Base-by-base conservation (phyloP, 441 rosid genomes). In the Sinapis alba region DNA sequence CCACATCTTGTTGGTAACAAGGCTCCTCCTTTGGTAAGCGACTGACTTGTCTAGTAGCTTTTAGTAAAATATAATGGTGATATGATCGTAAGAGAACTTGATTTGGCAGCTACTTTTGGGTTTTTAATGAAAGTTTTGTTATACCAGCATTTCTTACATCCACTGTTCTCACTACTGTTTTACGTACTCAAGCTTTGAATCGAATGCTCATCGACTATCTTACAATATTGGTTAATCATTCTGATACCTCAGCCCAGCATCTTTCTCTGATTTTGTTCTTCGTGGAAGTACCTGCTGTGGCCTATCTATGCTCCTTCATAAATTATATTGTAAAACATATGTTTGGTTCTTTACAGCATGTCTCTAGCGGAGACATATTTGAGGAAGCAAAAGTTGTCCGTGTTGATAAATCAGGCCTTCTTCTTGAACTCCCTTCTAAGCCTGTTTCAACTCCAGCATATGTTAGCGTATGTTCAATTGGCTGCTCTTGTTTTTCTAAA, bases 331-430 rank as follows among this genome's bases (percentile, higher is more conserved):
- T n/a, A 59, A 47, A 36, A 24, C 6, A 19, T 47, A 66, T 65
- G 20, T 64, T 58, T 71, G 76, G 76, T 76, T 79, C 43, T 56
- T 50, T 87, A 87, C 89, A 96, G 99, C 86, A 82, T 81, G 88
- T 84, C 63, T 82, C 82, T 68, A 72, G 85, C 68, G 99, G 99
- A 70, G 91, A 82, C 78, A 93, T 93, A 80, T 89, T 85, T 79
- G 99, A 93, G 58, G 84, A 73, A 58, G 87, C 98, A 77, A 93
- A 87, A 86, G 90, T 96, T 50, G 83, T 92, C 41, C 86, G 99
- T 83, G 87, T 96, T 67, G 99, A 96, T 75, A 90, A 86, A 75
- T 74, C 83, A 28, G 99, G 99, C 54, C 92, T 96, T 83, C 85
- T 93, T 82, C 94, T 96, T 65, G 98, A 93, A 74, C 84, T 96